These are phyloP conservation scores for Aspergillus avenaceus DNA, from an alignment of 495 filamentous ascomycete species.

Conservation along the genomic window DNA sequence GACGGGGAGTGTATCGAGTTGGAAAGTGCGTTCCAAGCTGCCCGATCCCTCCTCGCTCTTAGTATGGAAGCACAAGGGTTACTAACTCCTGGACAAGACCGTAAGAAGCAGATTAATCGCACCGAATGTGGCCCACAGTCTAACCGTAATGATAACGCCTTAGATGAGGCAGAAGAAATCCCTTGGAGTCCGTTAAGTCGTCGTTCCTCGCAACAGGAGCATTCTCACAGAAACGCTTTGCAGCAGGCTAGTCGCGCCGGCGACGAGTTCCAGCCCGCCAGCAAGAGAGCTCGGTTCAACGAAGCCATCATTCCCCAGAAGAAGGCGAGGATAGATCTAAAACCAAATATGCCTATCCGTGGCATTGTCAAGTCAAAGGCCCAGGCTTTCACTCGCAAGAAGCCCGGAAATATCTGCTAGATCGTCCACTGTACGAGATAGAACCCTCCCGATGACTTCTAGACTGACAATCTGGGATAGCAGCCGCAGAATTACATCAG, in stretches of 20 bases:
- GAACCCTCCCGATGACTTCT: too few species aligned
- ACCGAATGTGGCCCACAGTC: neutral
- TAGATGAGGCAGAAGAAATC: neutral
- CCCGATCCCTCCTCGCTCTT: constrained; percentile 1
- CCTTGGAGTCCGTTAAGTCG: neutral
- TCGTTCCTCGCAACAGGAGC: neutral
- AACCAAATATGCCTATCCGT: neutral
- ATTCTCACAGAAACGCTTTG: neutral
- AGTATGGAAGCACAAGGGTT: neutral
- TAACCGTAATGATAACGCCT: neutral
- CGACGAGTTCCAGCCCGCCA: neutral
- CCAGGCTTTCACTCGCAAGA: neutral
- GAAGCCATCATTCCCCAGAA: too few species aligned
- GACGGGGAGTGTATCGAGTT: neutral
- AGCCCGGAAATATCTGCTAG: neutral
- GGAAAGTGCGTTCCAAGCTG: constrained; percentile 1
- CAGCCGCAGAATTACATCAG: too few species aligned
- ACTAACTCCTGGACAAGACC: neutral
- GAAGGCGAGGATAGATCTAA: neutral
- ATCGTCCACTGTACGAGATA: neutral
- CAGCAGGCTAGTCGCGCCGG: neutral
- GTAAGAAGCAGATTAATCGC: neutral
- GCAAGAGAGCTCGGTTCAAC: too few species aligned
- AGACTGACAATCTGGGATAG: too few species aligned
- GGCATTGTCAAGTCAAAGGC: neutral